Evolutionary conservation across 495 filamentous ascomycete species (phyloP).

Genomic region (Coniosporium apollinis): DNA sequence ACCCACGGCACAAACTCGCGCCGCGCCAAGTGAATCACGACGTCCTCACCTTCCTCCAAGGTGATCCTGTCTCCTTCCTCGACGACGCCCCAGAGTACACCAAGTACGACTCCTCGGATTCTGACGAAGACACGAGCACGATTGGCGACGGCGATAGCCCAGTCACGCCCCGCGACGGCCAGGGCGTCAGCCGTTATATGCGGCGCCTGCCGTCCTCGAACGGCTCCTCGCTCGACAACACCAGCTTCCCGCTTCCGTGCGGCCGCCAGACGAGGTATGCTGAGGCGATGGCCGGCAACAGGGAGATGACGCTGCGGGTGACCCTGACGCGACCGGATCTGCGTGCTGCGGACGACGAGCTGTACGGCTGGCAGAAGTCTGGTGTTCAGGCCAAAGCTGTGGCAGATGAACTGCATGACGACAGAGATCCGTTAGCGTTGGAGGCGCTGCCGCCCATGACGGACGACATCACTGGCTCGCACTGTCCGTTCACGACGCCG

Average conservation of each 20-base stretch:
- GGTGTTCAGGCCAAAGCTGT: background rate
- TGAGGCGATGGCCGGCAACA: constrained; percentile 29
- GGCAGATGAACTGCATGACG: constrained; percentile 14
- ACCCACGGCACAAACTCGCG: constrained; percentile 9
- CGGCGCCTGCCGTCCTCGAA: too few species aligned
- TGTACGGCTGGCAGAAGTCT: constrained; percentile 34
- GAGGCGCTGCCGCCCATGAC: constrained; percentile 31
- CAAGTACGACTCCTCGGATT: constrained; percentile 4
- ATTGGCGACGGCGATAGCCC: background rate
- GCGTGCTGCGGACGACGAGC: constrained; percentile 45
- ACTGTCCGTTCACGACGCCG: constrained; percentile 27
- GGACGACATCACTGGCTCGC: constrained; percentile 26
- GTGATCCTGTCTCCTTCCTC: constrained; percentile 18
- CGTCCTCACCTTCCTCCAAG: constrained; percentile 15
- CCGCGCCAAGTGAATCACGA: constrained; percentile 13
- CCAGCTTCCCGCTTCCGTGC: background rate
- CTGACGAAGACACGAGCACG: constrained; percentile 5
- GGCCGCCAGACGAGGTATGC: constrained; percentile 6
- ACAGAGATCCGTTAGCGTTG: constrained; percentile 36
- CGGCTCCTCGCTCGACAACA: constrained; percentile 5
- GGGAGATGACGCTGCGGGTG: constrained; percentile 93
- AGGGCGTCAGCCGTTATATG: too few species aligned
- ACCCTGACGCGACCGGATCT: constrained; percentile 82
- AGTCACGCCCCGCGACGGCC: constrained; percentile 1
- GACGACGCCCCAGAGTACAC: constrained; percentile 8